These are phyloP conservation scores for Royoungia palumana DNA, from an alignment of 768 basidiomycete genomes.

Conservation along the genomic window DNA sequence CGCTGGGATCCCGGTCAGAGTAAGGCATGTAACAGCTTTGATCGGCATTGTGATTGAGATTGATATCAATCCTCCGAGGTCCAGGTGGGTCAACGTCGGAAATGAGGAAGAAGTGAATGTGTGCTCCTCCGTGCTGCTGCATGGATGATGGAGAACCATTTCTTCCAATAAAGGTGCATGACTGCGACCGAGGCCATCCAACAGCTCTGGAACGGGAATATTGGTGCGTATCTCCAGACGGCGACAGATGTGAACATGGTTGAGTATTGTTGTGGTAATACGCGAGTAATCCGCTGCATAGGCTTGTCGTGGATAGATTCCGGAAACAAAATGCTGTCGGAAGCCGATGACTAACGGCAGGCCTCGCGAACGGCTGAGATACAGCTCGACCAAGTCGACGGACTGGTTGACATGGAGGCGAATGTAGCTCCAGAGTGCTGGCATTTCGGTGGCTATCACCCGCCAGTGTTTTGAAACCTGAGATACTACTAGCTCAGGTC, in stretches of 20 bases:
- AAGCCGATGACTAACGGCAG: slow-evolving; percentile 22
- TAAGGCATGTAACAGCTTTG: slow-evolving; percentile 22
- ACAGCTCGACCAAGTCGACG: slow-evolving; percentile 23
- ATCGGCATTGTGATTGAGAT: slow-evolving; percentile 17
- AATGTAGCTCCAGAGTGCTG: slow-evolving; percentile 39
- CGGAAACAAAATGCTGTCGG: slow-evolving; percentile 20
- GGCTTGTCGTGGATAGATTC: slow-evolving; percentile 17
- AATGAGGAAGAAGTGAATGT: slow-evolving; percentile 19
- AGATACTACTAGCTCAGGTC: slow-evolving; percentile 36
- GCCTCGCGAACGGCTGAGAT: slow-evolving; percentile 26
- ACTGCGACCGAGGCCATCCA: slow-evolving; percentile 20
- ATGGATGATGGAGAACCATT: slow-evolving; percentile 24
- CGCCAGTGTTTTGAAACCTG: slow-evolving; percentile 45
- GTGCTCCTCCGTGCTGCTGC: slow-evolving; percentile 4
- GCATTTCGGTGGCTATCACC: slow-evolving; percentile 34
- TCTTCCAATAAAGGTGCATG: slow-evolving; percentile 27
- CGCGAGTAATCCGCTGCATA: slow-evolving; percentile 21
- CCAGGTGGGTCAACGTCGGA: slow-evolving; percentile 20
- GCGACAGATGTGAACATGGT: slow-evolving; percentile 25
- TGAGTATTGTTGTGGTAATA: slow-evolving; percentile 24
- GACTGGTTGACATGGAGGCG: slow-evolving; percentile 27
- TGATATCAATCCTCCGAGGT: slow-evolving; percentile 19
- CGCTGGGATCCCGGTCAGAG: slow-evolving; percentile 21
- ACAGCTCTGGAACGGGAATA: slow-evolving; percentile 20
- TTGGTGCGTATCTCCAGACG: slow-evolving; percentile 27